Evolutionary conservation across 2,329 filamentous ascomycete genomes (phyloP), one percentile per base, ranked within the genome.

Genomic region (Calonectria henricotiae): DNA sequence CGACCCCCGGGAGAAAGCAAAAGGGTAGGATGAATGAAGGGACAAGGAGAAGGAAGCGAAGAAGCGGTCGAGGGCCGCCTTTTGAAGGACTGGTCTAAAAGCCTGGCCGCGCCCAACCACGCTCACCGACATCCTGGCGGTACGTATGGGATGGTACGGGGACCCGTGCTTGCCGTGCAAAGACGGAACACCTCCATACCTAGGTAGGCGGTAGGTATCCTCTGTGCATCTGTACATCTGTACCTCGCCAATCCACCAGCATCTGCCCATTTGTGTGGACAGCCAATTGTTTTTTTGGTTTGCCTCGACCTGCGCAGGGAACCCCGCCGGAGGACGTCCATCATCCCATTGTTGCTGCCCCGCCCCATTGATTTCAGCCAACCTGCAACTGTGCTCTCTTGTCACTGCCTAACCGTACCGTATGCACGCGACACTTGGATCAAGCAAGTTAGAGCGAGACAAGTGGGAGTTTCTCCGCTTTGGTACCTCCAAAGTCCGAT

Each of bases 361-460:
- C 35, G 35, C 62, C 25, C 35, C 62, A 43, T 47, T 47, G 51
- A 39, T 32, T 64, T 30, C 46, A 64, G 62, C 62, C 62, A 64
- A 51, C 44, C 62, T 39, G 37, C 43, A 65, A 7, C 27, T 30
- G 51, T 51, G 20, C 60, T 25, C 37, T 49, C 49, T 55, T 58
- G 20, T 62, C 32, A 47, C 61, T 61, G 43, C 49, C 66, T 51
- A 41, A 61, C 51, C 44, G 65, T 37, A 70, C 67, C 71, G 77
- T 77, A 78, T 77, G 77, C 77, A 77, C 69, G 76, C 76, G 72
- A 77, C 74, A 75, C 73, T 75, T 61, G 60, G 46, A 47, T 64
- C 65, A 63, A 49, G 54, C 54, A 60, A 73, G 76, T 75, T 77
- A 68, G 73, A 71, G 68, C 71, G 23, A 72, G 71, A 67, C 71